A percentile compares a stretch with the other conserved stretches of the same genome.
These are phyloP conservation scores for Chrysosporium keratinophilum DNA, from an alignment of 2,329 filamentous ascomycete genomes.

Conservation along the genomic window DNA sequence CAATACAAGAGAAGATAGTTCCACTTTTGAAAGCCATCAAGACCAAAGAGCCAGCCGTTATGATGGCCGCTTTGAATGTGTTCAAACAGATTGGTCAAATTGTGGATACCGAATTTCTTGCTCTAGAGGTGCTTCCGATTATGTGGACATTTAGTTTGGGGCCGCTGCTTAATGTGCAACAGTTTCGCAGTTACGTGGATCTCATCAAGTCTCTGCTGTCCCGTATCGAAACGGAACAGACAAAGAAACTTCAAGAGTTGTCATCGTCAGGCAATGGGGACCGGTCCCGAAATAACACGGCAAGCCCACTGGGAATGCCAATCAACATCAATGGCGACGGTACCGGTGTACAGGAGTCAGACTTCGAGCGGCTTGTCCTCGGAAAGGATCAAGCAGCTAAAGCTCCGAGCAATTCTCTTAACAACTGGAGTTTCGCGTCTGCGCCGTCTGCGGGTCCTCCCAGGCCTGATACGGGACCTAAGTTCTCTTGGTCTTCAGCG, in stretches of 20 bases:
- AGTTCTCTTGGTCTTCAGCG: constrained; percentile 38
- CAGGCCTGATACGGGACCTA: constrained; percentile 24
- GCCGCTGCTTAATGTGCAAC: constrained; percentile 72
- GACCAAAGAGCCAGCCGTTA: constrained; percentile 94
- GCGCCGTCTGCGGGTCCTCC: constrained; percentile 17
- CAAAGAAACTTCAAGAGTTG: constrained; percentile 76
- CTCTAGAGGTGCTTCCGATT: constrained; percentile 78
- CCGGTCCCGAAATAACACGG: constrained; percentile 30
- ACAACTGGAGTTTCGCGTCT: constrained; percentile 25
- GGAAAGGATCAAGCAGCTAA: constrained; percentile 47
- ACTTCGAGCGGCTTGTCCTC: constrained; percentile 84
- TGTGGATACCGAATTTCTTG: constrained; percentile 82
- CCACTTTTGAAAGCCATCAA: constrained; percentile 87
- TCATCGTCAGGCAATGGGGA: constrained; percentile 47
- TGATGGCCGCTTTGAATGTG: constrained; percentile 83
- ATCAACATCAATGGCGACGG: constrained; percentile 34
- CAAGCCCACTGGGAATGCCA: constrained; percentile 22
- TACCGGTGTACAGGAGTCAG: constrained; percentile 52
- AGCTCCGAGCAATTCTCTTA: constrained; percentile 27
- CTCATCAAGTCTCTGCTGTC: constrained; percentile 71
- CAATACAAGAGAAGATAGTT: constrained; percentile 94
- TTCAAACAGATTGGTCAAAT: constrained; percentile 70
- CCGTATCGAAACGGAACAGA: constrained; percentile 80
- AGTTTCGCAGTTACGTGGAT: constrained; percentile 83
- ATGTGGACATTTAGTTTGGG: constrained; percentile 89